A percentile compares a stretch with the other conserved stretches of the same genome.
Conservation (phyloP, 2,329 filamentous ascomycete genomes). For the Shiraia sp. region DNA sequence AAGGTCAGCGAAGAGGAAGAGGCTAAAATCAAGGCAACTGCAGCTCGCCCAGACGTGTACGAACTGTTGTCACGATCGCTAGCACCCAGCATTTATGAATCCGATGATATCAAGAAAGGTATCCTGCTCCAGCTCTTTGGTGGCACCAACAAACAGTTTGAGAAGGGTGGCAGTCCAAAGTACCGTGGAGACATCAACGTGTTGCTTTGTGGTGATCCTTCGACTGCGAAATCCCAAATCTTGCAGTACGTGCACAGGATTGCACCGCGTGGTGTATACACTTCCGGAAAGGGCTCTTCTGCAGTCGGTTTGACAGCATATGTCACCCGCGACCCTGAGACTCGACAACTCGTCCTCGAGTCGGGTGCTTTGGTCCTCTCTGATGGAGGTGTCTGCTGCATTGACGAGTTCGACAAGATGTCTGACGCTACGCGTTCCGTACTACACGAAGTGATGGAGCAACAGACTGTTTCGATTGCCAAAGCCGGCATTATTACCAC, state of each 20-base stretch:
- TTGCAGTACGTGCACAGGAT: constrained; percentile 97
- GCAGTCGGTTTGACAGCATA: constrained; percentile 79
- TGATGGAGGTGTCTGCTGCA: constrained; percentile 76
- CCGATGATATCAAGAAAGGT: constrained; percentile 99
- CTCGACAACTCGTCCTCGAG: constrained; percentile 72
- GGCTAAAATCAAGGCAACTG: constrained; percentile 81
- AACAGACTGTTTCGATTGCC: constrained; percentile 77
- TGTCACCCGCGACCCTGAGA: constrained; percentile 74
- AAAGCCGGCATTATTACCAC: constrained; percentile 84
- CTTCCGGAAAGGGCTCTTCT: constrained; percentile 75
- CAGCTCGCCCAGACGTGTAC: constrained; percentile 83
- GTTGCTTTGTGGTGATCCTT: constrained; percentile 93
- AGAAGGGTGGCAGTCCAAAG: constrained; percentile 92
- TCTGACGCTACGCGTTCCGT: constrained; percentile 74
- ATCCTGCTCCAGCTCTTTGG: constrained; percentile 96
- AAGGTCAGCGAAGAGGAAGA: constrained; percentile 87
- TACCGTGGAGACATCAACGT: constrained; percentile 98
- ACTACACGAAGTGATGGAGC: constrained; percentile 80
- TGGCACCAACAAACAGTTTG: constrained; percentile 96
- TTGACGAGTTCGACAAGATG: constrained; percentile 83
- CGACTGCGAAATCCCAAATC: constrained; percentile 93
- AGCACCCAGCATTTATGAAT: constrained; percentile 93
- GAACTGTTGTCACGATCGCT: constrained; percentile 88
- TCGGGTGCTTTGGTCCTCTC: constrained; percentile 74
- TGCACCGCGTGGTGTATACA: constrained; percentile 82